Conservation (phyloP, 352 stramenopile genomes). For the Plasmopara viticola region DNA sequence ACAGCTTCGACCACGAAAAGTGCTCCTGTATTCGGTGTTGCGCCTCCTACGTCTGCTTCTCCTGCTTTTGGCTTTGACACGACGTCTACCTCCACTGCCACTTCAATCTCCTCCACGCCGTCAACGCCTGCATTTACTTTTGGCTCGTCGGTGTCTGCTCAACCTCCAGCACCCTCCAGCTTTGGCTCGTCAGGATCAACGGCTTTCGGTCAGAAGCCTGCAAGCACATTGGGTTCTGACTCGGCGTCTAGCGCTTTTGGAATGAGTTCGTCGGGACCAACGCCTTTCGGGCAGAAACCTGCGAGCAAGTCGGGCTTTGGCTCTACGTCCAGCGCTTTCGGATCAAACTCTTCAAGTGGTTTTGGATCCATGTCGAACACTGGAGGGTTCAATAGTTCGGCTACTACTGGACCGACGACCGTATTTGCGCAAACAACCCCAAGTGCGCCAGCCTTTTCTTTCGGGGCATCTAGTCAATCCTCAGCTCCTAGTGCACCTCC, state of each 20-base stretch:
- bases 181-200: conserved; percentile 25
- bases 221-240: conserved; percentile 35
- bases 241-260: conserved; percentile 22
- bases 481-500: conserved; percentile 19
- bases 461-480: conserved; percentile 28
- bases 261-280: conserved; percentile 22
- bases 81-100: conserved; percentile 5
- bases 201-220: conserved; percentile 24
- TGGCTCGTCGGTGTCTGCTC: conserved; percentile 18
- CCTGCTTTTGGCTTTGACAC: conserved; percentile 17
- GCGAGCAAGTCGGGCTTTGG: conserved; percentile 37
- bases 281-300: conserved; percentile 25
- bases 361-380: conserved; percentile 28
- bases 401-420: conserved; percentile 19
- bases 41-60: conserved; percentile 11
- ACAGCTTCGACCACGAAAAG: conserved; percentile 8
- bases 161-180: conserved; percentile 17
- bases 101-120: conserved; percentile 8
- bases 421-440: conserved; percentile 29
- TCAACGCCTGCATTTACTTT: conserved; percentile 38
- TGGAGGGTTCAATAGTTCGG: conserved; percentile 27
- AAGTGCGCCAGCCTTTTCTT: conserved; percentile 33
- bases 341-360: conserved; percentile 18
- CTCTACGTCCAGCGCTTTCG: conserved; percentile 27
- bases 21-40: conserved; percentile 25